Conservation (phyloP, 2,329 filamentous ascomycete species). For the Fusarium drepaniforme region DNA sequence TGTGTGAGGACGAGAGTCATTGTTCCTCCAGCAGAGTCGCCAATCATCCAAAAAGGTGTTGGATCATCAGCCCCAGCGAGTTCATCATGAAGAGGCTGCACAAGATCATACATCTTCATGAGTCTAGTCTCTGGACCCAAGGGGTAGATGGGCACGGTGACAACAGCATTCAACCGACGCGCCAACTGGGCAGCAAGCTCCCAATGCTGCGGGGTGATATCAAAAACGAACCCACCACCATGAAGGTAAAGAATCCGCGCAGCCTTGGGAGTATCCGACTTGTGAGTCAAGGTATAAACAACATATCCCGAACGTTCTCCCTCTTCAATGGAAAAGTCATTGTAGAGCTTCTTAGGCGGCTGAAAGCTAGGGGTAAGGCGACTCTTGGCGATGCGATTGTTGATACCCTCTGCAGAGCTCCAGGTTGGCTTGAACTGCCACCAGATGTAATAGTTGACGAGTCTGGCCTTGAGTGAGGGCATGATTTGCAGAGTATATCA, state of each 20-base stretch:
- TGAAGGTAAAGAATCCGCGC: constrained; percentile 49
- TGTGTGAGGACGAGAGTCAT: constrained; percentile 49
- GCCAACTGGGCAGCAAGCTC: constrained; percentile 43
- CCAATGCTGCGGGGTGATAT: constrained; percentile 47
- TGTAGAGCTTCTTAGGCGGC: constrained; percentile 43
- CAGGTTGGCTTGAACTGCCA: constrained; percentile 43
- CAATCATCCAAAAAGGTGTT: constrained; percentile 46
- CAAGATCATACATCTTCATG: constrained; percentile 47
- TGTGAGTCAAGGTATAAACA: constrained; percentile 48
- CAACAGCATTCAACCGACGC: constrained; percentile 45
- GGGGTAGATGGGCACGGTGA: constrained; percentile 50
- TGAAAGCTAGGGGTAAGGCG: constrained; percentile 34
- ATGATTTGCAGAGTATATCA: constrained; percentile 25
- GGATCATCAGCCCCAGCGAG: constrained; percentile 44
- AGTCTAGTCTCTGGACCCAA: constrained; percentile 48
- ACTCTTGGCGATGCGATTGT: constrained; percentile 38
- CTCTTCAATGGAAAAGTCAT: constrained; percentile 44
- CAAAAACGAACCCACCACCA: constrained; percentile 48
- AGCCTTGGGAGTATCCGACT: constrained; percentile 45
- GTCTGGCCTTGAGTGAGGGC: constrained; percentile 43
- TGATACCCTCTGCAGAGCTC: constrained; percentile 40
- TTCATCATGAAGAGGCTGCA: constrained; percentile 49
- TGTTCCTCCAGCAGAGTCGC: constrained; percentile 49
- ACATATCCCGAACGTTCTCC: constrained; percentile 29
- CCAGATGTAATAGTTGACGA: constrained; percentile 46